Base-by-base conservation (phyloP, 2,329 filamentous ascomycete genomes). In the Macrophomina phaseolina region DNA sequence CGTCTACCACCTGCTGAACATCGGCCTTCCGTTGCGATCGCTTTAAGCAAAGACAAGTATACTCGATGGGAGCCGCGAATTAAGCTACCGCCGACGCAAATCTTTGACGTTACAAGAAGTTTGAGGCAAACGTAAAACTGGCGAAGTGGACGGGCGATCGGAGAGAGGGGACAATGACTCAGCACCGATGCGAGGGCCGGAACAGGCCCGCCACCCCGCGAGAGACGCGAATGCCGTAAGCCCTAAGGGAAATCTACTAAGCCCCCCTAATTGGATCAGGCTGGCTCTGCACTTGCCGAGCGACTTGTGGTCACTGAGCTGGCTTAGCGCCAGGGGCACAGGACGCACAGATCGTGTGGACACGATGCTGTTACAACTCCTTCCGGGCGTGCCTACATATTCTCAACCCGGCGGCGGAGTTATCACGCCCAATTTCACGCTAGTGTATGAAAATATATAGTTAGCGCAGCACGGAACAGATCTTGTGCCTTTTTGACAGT, bases 171-270 rank as follows among this genome's bases (percentile, higher is more conserved):
- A 28, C 48, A 30, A 51, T 51, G 48, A 51, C 48, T 51, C 48
- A 30, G 18, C 48, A 51, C 42, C 42, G 42, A 51, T 51, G 48
- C 48, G 48, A 30, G 8, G 18, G 23, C 48, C 48, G 23, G 48
- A 30, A 30, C 48, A 51, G 48, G 48, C 18, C 48, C 48, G 48
- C 18, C 18, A 5, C 48, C 18, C 16, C 5, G 48, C 48, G 8
- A 51, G 48, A 51, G 48, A 18, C 48, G 48, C 23, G 48, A 51
- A 51, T 51, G 48, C 23, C 48, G 48, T 51, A 51, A 51, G 48
- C 48, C 48, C 23, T 30, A 51, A 30, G 23, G 9, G 48, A 23
- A 30, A 51, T 51, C 12, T 51, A 51, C 48, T 51, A 51, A 51
- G 48, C 48, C 48, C 18, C 23, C 5, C 18, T 5, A 51, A 51